phyloP scores from a whole-genome alignment of 1,284 basidiomycete genomes.

The Cutaneotrichosporon sp. region DNA sequence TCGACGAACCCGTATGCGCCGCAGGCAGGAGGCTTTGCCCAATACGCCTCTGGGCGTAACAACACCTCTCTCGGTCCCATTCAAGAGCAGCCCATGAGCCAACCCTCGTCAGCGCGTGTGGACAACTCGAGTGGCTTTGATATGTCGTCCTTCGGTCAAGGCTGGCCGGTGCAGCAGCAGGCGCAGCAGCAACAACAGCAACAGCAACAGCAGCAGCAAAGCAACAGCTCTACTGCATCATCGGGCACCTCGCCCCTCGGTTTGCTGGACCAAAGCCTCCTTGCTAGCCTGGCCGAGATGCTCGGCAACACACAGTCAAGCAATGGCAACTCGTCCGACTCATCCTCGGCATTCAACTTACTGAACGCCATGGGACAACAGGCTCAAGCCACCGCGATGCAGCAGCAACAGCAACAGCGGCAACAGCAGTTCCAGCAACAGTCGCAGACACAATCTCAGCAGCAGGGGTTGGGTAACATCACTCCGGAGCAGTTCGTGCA shows the following conservation, averaged over 20 bases:
- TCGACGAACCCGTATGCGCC: conserved; percentile 13
- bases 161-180: conserved; percentile 3
- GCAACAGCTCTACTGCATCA: neutral
- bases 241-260: neutral
- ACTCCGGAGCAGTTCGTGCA: conserved; percentile 5
- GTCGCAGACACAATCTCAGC: conserved; percentile 4
- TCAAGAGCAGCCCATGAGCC: too few species aligned
- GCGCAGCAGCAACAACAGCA: neutral
- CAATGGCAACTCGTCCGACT: conserved; percentile 1
- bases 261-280: conserved; percentile 10
- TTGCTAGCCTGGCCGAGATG: conserved; percentile 12
- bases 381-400: conserved; percentile 1
- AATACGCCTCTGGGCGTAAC: conserved; percentile 12
- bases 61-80: neutral
- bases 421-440: conserved; percentile 7
- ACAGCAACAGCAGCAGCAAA: neutral
- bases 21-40: conserved; percentile 12
- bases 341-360: conserved; percentile 11
- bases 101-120: too few species aligned
- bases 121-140: conserved; percentile 9
- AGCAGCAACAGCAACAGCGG: conserved; percentile 5
- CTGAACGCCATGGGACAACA: conserved; percentile 9
- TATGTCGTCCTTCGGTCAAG: neutral
- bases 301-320: conserved; percentile 1
- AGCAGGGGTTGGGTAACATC: neutral